Conservation (phyloP, 108 stramenopile species). For the Cylindrotheca fusiformis region DNA sequence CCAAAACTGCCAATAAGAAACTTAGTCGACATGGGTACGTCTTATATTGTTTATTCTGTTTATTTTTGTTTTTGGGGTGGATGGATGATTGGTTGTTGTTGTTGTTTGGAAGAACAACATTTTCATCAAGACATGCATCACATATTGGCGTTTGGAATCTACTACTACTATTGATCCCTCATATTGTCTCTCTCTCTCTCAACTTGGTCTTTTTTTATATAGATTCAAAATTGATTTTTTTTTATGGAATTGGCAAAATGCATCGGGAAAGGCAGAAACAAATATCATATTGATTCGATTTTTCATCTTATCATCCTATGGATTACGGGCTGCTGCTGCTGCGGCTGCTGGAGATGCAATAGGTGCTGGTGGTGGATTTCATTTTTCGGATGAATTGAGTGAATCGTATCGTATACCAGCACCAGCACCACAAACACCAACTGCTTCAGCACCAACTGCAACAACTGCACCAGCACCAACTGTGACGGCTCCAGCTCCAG, state of each 20-base stretch:
- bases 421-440: too few relatives aligned
- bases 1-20: constrained; percentile 21
- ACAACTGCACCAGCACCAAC: too few relatives aligned
- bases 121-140: too few relatives aligned
- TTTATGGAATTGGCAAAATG: constrained; percentile 42
- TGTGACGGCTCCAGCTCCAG: too few relatives aligned
- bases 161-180: not conserved
- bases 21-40: not conserved
- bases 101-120: too few relatives aligned
- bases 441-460: too few relatives aligned
- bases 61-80: not conserved
- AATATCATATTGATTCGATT: constrained; percentile 43
- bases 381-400: too few relatives aligned
- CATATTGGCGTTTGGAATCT: not conserved
- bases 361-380: not conserved
- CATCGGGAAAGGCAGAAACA: constrained; percentile 28
- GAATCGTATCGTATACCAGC: too few relatives aligned
- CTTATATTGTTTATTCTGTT: not conserved
- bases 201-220: not conserved
- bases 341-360: too few relatives aligned
- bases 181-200: not conserved
- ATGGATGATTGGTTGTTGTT: too few relatives aligned
- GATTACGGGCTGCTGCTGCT: constrained; percentile 6
- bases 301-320: constrained; percentile 19
- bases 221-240: constrained; percentile 35